Conservation (phyloP, 2,329 filamentous ascomycete genomes). For the Podosphaera fusca region DNA sequence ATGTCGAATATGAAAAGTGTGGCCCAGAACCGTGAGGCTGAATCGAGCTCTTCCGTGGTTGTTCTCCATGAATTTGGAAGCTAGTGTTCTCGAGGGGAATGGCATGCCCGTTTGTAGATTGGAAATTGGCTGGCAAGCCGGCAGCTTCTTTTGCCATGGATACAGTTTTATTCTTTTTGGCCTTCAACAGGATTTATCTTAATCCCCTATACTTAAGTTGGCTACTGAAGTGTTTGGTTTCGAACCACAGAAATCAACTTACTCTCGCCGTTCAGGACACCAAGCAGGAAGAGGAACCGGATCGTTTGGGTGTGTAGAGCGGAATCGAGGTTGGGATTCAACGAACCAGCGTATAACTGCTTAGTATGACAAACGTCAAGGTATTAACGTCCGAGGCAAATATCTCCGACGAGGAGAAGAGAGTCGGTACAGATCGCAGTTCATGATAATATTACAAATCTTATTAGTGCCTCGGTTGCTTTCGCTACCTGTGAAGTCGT, state of each 20-base stretch:
- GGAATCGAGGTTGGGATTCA: background rate
- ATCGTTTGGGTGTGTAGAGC: too few relatives aligned
- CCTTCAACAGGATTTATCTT: background rate
- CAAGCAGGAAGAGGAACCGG: background rate
- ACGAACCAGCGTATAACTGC: background rate
- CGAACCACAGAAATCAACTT: background rate
- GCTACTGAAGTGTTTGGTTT: background rate
- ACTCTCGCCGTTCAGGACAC: background rate
- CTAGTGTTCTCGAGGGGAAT: conserved; percentile 4
- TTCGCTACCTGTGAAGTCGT: background rate
- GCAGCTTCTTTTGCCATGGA: background rate
- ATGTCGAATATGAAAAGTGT: conserved; percentile 16
- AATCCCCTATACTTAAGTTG: background rate
- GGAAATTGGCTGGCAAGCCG: background rate
- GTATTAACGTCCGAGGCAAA: conserved; percentile 14
- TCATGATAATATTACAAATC: conserved; percentile 14
- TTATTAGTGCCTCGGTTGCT: background rate
- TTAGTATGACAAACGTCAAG: conserved; percentile 8
- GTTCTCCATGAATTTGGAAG: conserved; percentile 7
- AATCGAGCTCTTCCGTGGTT: conserved; percentile 19
- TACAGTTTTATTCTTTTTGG: background rate
- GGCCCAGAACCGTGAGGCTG: conserved; percentile 17
- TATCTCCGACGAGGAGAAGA: conserved; percentile 17
- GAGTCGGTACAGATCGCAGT: conserved; percentile 15
- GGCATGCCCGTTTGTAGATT: conserved; percentile 8